Evolutionary conservation across 2,329 filamentous ascomycete species (phyloP).

Genomic region (Paraconiothyrium brasiliense): DNA sequence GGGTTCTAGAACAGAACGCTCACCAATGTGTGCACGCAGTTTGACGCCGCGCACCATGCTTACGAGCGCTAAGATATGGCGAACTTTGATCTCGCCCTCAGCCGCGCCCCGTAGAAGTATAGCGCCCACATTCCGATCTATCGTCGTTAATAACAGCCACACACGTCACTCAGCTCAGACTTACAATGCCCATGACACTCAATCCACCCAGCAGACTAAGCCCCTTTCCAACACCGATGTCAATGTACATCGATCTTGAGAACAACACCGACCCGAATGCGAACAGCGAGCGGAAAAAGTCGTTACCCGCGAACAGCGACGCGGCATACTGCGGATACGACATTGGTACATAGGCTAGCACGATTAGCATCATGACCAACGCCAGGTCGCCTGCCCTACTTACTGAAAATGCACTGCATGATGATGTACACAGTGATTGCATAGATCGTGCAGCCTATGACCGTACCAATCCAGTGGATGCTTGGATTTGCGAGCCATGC

Average conservation of each 20-base stretch:
- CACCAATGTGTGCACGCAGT: too few species aligned
- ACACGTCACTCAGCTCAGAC: constrained; percentile 28
- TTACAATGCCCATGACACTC: constrained; percentile 54
- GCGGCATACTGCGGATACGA: constrained; percentile 59
- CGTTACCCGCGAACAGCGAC: constrained; percentile 67
- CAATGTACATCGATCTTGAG: constrained; percentile 64
- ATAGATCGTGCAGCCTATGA: constrained; percentile 59
- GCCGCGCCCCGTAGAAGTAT: constrained; percentile 27
- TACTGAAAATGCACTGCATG: constrained; percentile 58
- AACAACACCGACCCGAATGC: constrained; percentile 68
- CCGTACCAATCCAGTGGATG: constrained; percentile 64
- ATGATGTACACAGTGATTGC: constrained; percentile 46
- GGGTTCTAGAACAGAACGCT: too few species aligned
- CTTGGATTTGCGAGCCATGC: constrained; percentile 69
- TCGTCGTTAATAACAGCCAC: neutral
- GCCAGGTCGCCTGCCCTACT: neutral
- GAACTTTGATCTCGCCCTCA: constrained; percentile 31
- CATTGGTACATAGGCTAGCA: constrained; percentile 66
- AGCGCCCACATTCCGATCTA: constrained; percentile 33
- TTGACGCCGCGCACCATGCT: too few species aligned
- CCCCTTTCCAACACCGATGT: constrained; percentile 66
- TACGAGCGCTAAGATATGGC: constrained; percentile 16
- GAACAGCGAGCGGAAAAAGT: constrained; percentile 63
- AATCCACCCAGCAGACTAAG: constrained; percentile 63
- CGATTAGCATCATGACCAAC: neutral